Conservation (phyloP, 331 rosid species). For the Erythrophleum ivorense region DNA sequence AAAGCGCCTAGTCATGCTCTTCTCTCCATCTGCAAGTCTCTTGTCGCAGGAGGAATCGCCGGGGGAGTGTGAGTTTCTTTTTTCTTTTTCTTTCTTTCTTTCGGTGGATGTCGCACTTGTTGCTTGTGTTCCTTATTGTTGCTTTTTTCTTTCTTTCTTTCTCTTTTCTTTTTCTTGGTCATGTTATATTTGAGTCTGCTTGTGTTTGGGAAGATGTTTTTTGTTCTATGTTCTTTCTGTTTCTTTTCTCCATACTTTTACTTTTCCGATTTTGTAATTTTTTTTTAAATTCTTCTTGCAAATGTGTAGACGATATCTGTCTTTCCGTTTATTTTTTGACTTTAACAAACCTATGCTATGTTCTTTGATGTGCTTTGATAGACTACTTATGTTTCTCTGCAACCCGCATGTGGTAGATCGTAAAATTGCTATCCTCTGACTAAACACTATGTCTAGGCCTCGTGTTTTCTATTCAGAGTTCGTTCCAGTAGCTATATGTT, state of each 20-base stretch:
- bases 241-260: background rate
- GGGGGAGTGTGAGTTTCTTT: too few species aligned
- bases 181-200: background rate
- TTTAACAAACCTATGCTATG: background rate
- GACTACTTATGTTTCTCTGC: background rate
- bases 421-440: background rate
- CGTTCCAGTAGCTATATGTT: background rate
- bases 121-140: background rate
- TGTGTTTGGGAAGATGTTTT: background rate
- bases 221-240: background rate
- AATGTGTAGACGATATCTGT: background rate
- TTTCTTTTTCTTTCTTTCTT: too few species aligned
- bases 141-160: too few species aligned
- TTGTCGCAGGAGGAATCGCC: constrained; percentile 33
- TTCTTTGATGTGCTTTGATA: background rate
- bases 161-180: background rate
- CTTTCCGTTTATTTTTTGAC: background rate
- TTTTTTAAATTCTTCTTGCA: background rate
- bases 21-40: constrained; percentile 63
- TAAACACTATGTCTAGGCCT: background rate
- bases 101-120: too few species aligned
- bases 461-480: background rate
- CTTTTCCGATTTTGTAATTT: background rate
- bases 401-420: constrained; percentile 18
- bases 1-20: constrained; percentile 55